Base-by-base conservation (phyloP, 1,284 basidiomycete species). In the Singerocomus inundabilis region DNA sequence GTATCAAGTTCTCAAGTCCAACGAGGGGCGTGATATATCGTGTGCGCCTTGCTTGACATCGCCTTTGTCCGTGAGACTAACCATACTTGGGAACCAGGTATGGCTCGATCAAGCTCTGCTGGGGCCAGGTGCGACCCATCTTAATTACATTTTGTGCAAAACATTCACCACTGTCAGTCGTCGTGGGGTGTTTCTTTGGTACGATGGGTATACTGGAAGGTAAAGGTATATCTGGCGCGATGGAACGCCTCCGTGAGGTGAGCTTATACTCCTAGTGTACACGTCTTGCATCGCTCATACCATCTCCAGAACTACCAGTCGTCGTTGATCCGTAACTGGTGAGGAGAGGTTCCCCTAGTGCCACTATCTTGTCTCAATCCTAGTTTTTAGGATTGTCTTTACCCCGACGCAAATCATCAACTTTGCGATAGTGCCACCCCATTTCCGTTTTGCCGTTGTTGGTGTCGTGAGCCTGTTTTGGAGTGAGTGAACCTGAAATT, bases 381-480 rank as follows among this genome's bases (percentile, higher is more conserved):
- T 38, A 15, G 13, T 16, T 21, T 32, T 28, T 55, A 85, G 84
- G 86, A 76, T 71, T 12, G 88, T 92, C 9, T 93, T 88, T 64
- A 77, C 85, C 39, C 91, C 91, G 0, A 82, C 89, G 0, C 91
- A 93, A 64, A 66, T 89, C 48, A 71, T 91, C 72, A 94, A 94
- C 72, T 93, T 93, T 61, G 73, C 82, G 12, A 24, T 93, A 44
- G 79, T 93, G 1, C 92, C 91, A 0, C 79, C 78, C 5, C 91
- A 93, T 60, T 73, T 92, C 48, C 82, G 91, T n/a, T 84, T 93
- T 52, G 75, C 87, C 8, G 75, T 87, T 18, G 79, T 92, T 26
- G 82, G 91, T 61, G 78, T 86, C 13, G 89, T 94, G 46, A 87
- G 85, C 52, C 74, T 94, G 46, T 89, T 91, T 71, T 93, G 91